These are phyloP conservation scores for Cytospora schulzeri DNA, from an alignment of 2,329 filamentous ascomycete genomes.

Conservation along the genomic window DNA sequence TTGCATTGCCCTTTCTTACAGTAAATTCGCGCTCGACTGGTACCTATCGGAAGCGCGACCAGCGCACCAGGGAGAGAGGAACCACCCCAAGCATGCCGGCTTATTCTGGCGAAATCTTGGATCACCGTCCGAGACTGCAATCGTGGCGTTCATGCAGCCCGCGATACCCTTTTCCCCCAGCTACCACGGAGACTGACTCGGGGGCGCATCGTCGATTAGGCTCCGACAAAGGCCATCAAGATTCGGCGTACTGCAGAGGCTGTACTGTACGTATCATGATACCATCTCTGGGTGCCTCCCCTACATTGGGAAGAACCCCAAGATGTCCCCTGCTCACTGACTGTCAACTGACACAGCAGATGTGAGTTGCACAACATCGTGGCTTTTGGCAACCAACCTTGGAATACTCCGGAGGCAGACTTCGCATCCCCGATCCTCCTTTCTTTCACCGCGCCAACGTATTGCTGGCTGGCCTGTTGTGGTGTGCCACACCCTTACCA, in stretches of 20 bases:
- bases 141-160: constrained; percentile 7
- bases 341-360: constrained; percentile 10
- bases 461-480: constrained; percentile 6
- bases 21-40: not conserved
- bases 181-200: constrained; percentile 11
- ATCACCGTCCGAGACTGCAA: constrained; percentile 3
- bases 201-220: not conserved
- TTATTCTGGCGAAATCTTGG: constrained; percentile 8
- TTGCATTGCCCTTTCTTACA: not conserved
- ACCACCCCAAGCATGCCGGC: not conserved
- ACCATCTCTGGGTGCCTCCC: constrained; percentile 14
- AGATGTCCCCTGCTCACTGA: not conserved
- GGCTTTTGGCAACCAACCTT: not conserved
- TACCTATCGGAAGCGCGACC: constrained; percentile 2
- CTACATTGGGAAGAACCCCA: not conserved
- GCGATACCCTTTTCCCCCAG: constrained; percentile 1
- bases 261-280: constrained; percentile 22
- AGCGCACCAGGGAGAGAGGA: not conserved
- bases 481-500: constrained; percentile 18
- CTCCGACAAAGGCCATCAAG: not conserved
- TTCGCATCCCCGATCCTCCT: constrained; percentile 22
- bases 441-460: not conserved
- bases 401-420: constrained; percentile 11
- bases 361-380: constrained; percentile 18
- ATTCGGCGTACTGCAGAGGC: not conserved